Evolutionary conservation across 2,329 filamentous ascomycete genomes (phyloP).

Genomic region (Talaromyces sp.): DNA sequence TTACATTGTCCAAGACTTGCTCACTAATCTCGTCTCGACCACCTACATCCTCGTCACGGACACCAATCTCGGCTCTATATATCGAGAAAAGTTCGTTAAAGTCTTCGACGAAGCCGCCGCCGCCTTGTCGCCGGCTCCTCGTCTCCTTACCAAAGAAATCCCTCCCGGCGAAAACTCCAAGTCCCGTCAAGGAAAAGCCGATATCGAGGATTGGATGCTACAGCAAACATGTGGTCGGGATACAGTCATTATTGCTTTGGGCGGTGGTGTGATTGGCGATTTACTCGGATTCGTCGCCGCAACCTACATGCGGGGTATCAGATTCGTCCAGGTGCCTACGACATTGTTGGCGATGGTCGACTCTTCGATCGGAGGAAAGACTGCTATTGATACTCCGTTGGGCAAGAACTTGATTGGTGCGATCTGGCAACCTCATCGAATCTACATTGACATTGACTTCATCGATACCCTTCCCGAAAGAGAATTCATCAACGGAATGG

Average conservation of each 20-base stretch:
- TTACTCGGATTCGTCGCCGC: conserved; percentile 97
- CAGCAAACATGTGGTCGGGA: conserved; percentile 85
- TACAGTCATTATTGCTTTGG: conserved; percentile 89
- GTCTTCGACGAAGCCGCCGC: conserved; percentile 56
- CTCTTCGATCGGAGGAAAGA: conserved; percentile 97
- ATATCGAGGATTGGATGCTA: conserved; percentile 97
- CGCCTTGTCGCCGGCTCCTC: conserved; percentile 49
- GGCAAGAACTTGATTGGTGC: conserved; percentile 95
- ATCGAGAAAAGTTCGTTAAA: conserved; percentile 71
- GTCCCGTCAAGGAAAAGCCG: conserved; percentile 85
- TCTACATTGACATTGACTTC: conserved; percentile 92
- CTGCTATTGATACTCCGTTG: conserved; percentile 90
- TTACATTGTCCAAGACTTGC: conserved; percentile 76
- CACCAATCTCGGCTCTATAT: conserved; percentile 78
- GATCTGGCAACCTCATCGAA: conserved; percentile 92
- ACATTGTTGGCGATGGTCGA: conserved; percentile 96
- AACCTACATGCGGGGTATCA: conserved; percentile 96
- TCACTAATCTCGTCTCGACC: conserved; percentile 72
- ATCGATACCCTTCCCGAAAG: conserved; percentile 83
- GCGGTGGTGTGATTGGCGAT: conserved; percentile 94
- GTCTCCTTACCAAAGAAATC: conserved; percentile 80
- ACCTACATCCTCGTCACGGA: conserved; percentile 97
- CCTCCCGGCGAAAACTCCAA: conserved; percentile 93
- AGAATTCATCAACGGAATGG: conserved; percentile 98
- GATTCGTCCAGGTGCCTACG: conserved; percentile 94